Evolutionary conservation across 2,329 filamentous ascomycete species (phyloP).

Genomic region (Sclerotinia spermophila): DNA sequence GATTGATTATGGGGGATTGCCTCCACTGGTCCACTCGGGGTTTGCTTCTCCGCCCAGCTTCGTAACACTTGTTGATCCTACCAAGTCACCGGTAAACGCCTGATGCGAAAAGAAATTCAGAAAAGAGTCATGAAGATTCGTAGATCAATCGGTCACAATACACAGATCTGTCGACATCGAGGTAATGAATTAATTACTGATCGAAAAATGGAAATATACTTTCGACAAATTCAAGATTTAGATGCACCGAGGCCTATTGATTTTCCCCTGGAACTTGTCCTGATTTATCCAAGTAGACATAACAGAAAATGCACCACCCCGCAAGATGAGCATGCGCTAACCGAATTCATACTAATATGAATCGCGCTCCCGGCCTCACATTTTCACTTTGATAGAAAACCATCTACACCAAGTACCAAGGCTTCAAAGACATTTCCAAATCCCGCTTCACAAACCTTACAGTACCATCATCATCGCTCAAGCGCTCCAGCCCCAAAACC

Average conservation of each 20-base stretch:
- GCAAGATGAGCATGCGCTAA: neutral
- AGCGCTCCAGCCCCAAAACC: neutral
- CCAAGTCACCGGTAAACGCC: neutral
- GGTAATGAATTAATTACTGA: neutral
- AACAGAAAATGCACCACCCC: neutral
- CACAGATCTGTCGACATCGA: neutral
- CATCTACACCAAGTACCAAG: neutral
- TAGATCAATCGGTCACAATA: neutral
- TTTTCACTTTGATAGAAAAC: neutral
- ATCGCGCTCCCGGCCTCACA: neutral
- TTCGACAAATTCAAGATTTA: conserved; percentile 6
- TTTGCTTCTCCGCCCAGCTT: neutral
- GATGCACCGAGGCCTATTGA: conserved; percentile 7
- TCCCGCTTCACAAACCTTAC: neutral
- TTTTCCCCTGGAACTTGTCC: conserved; percentile 1
- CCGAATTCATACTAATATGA: neutral
- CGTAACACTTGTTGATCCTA: neutral
- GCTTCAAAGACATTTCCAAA: neutral
- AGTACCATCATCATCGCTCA: neutral
- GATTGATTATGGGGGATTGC: neutral
- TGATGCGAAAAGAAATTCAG: neutral
- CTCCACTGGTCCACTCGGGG: neutral
- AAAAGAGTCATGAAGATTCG: neutral
- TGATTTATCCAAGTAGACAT: neutral
- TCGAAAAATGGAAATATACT: neutral